Evolutionary conservation across 768 basidiomycete species (phyloP).

Genomic region (Rhizopogon sp.): DNA sequence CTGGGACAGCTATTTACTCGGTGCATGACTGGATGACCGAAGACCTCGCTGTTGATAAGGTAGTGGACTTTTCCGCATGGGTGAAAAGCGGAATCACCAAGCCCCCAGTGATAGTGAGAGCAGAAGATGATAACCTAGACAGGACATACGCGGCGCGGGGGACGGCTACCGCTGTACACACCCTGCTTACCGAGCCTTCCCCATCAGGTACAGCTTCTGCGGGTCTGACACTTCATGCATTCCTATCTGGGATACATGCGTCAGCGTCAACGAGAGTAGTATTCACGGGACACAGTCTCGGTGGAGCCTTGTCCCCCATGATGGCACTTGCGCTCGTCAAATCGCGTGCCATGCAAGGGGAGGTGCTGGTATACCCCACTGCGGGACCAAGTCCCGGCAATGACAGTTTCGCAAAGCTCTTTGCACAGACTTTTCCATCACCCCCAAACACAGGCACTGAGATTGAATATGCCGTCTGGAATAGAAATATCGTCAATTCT

Average conservation of each 20-base stretch:
- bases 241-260: neutral
- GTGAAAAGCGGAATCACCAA: slow-evolving; percentile 1
- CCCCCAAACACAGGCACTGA: neutral
- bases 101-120: neutral
- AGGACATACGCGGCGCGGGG: slow-evolving; percentile 1
- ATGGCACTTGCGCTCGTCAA: slow-evolving; percentile 8
- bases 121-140: neutral
- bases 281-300: slow-evolving; percentile 9
- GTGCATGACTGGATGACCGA: neutral
- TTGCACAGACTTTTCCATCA: neutral
- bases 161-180: neutral
- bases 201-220: neutral
- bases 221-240: slow-evolving; percentile 6
- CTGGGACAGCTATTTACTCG: slow-evolving; percentile 3
- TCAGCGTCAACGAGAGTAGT: neutral
- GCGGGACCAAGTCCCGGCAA: slow-evolving; percentile 13
- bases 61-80: slow-evolving; percentile 9
- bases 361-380: slow-evolving; percentile 4
- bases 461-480: slow-evolving; percentile 8
- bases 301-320: slow-evolving; percentile 7
- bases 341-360: neutral
- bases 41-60: slow-evolving; percentile 5
- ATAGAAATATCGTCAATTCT: slow-evolving; percentile 14
- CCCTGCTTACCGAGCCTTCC: slow-evolving; percentile 1
- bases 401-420: slow-evolving; percentile 2